Percentiles rank a stretch among this genome's conserved stretches.
Evolutionary conservation across 768 basidiomycete genomes (phyloP).

Genomic region (Tricholoma terreum): DNA sequence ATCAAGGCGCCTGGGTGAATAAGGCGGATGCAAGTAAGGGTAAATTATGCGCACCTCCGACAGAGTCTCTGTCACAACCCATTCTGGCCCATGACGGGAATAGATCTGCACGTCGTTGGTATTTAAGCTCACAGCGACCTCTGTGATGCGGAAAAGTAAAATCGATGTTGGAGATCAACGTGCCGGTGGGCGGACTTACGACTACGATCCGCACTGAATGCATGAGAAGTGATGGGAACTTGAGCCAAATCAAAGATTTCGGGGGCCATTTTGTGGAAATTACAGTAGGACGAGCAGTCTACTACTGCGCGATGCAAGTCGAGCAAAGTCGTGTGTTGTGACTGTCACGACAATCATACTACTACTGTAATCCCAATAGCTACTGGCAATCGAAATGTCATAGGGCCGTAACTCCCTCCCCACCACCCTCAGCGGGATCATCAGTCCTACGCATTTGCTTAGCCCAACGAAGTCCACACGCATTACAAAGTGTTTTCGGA

Average conservation of each 20-base stretch:
- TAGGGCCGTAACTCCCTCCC: not conserved
- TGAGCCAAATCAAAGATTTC: conserved; percentile 79
- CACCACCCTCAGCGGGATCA: conserved; percentile 25
- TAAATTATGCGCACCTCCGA: conserved; percentile 61
- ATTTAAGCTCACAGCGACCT: conserved; percentile 89
- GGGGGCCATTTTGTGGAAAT: conserved; percentile 46
- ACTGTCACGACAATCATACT: not conserved
- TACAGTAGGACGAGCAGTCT: conserved; percentile 82
- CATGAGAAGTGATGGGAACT: conserved; percentile 82
- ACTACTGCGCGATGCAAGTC: conserved; percentile 51
- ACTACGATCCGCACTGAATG: conserved; percentile 84
- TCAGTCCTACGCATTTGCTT: conserved; percentile 53
- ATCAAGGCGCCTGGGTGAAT: not conserved
- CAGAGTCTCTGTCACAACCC: conserved; percentile 72
- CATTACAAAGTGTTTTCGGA: conserved; percentile 97
- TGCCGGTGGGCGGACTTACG: conserved; percentile 61
- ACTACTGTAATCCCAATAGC: too few species aligned
- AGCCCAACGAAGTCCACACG: conserved; percentile 92
- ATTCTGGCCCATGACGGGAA: conserved; percentile 59
- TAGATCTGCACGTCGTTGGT: conserved; percentile 86
- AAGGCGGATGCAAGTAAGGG: not conserved
- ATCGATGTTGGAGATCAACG: not conserved
- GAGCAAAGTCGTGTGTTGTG: not conserved
- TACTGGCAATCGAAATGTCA: not conserved
- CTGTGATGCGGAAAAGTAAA: conserved; percentile 38